These are phyloP conservation scores for Phialemonium atrogriseum DNA, from an alignment of 2,329 filamentous ascomycete species.

Conservation along the genomic window DNA sequence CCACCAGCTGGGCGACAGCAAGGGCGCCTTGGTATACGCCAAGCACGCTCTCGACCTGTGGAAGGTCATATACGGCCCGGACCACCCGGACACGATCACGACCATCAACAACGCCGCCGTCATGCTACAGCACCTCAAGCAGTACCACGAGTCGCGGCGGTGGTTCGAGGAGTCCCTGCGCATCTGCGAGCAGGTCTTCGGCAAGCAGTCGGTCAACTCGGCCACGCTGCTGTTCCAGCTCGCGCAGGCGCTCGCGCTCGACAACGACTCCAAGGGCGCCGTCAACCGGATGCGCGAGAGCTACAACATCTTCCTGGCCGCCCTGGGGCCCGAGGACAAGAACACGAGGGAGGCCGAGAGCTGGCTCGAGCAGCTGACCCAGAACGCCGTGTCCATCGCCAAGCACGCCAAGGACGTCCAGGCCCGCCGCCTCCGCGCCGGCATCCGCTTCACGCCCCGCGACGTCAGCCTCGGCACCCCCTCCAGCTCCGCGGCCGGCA, in stretches of 20 bases:
- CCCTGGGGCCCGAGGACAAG: constrained; percentile 83
- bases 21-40: constrained; percentile 77
- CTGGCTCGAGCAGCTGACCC: constrained; percentile 93
- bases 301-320: constrained; percentile 85
- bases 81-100: constrained; percentile 95
- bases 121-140: constrained; percentile 94
- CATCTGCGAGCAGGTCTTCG: constrained; percentile 84
- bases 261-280: constrained; percentile 86
- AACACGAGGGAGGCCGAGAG: constrained; percentile 97
- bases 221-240: constrained; percentile 96
- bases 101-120: constrained; percentile 98
- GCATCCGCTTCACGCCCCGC: constrained; percentile 58
- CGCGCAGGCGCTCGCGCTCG: constrained; percentile 88
- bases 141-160: constrained; percentile 85
- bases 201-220: constrained; percentile 82
- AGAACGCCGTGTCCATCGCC: constrained; percentile 88
- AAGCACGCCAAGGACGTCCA: constrained; percentile 88
- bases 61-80: constrained; percentile 92
- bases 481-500: constrained; percentile 25
- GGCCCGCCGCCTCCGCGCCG: constrained; percentile 61
- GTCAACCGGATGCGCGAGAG: constrained; percentile 93
- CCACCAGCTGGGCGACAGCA: constrained; percentile 86
- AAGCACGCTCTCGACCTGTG: constrained; percentile 90
- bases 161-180: constrained; percentile 94
- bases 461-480: constrained; percentile 50